phyloP scores from a whole-genome alignment of 2,329 filamentous ascomycete species.

The Apiospora koreana region DNA sequence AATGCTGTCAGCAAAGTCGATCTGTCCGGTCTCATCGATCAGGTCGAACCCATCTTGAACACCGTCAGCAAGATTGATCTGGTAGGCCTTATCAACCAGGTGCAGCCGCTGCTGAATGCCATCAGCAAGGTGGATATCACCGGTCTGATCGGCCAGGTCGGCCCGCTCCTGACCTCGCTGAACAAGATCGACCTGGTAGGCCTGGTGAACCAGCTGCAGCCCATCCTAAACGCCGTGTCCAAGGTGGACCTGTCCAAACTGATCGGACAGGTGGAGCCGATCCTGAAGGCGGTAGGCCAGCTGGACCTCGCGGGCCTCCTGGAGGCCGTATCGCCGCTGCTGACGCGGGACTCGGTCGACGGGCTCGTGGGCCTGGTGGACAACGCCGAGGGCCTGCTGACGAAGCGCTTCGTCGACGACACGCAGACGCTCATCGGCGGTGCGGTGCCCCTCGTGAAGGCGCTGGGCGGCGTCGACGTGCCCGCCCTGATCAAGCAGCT shows the following conservation, averaged over 20 bases:
- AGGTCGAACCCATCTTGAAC: conserved; percentile 15
- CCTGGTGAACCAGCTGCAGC: conserved; percentile 34
- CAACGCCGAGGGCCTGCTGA: conserved; percentile 34
- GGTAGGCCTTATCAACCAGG: conserved; percentile 33
- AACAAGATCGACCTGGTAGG: conserved; percentile 34
- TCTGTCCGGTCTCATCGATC: conserved; percentile 22
- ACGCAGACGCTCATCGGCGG: conserved; percentile 26
- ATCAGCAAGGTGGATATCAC: conserved; percentile 25
- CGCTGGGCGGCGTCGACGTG: conserved; percentile 39
- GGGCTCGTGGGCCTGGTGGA: conserved; percentile 28
- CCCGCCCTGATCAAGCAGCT: conserved; percentile 36
- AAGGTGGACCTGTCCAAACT: conserved; percentile 39
- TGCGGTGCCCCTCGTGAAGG: conserved; percentile 29
- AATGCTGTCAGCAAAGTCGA: conserved; percentile 40
- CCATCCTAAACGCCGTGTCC: conserved; percentile 36
- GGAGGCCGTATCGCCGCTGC: conserved; percentile 31
- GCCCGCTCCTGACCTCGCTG: conserved; percentile 28
- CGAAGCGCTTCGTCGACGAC: conserved; percentile 30
- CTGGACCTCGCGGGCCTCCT: conserved; percentile 29
- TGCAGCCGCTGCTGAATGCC: conserved; percentile 33
- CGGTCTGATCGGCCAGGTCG: conserved; percentile 28
- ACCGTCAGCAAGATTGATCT: conserved; percentile 34
- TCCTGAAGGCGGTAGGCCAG: conserved; percentile 33
- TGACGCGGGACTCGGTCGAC: conserved; percentile 28
- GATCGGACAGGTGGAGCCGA: conserved; percentile 35